These are phyloP conservation scores for Litchi chinensis DNA, from an alignment of 345 rosid species.

Conservation along the genomic window DNA sequence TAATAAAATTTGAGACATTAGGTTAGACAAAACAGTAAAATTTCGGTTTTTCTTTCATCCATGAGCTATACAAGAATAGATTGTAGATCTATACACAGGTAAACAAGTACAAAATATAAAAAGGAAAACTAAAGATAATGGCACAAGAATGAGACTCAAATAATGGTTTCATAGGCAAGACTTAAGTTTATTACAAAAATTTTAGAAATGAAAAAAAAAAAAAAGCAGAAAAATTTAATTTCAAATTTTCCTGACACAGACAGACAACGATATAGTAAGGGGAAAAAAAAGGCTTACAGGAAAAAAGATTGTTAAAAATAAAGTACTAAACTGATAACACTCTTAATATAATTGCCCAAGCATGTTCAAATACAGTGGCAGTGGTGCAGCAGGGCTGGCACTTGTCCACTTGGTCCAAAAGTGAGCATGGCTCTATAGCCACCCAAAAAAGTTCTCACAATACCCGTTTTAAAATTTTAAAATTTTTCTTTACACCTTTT, in stretches of 20 bases:
- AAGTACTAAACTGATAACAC: not conserved
- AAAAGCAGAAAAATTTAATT: not conserved
- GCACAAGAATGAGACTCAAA: not conserved
- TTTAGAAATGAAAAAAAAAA: not conserved
- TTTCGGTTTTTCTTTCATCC: not conserved
- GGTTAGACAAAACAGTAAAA: not conserved
- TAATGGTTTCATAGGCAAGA: not conserved
- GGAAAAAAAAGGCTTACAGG: no score
- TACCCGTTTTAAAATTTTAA: no score
- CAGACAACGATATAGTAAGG: not conserved
- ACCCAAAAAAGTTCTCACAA: no score
- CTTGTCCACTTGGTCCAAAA: not conserved
- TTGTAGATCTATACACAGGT: not conserved
- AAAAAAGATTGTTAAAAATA: not conserved
- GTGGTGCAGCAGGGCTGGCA: not conserved
- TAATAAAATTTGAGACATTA: constrained; percentile 11
- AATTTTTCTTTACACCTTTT: no score
- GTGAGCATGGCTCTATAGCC: no score
- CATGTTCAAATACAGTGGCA: no score
- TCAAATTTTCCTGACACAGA: not conserved
- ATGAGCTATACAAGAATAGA: not conserved
- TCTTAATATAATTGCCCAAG: not conserved
- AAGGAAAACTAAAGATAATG: not conserved
- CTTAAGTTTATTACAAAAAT: not conserved
- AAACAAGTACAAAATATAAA: not conserved